Conservation (phyloP, 805 yeast species). For the Scheffersomyces lignosus region DNA sequence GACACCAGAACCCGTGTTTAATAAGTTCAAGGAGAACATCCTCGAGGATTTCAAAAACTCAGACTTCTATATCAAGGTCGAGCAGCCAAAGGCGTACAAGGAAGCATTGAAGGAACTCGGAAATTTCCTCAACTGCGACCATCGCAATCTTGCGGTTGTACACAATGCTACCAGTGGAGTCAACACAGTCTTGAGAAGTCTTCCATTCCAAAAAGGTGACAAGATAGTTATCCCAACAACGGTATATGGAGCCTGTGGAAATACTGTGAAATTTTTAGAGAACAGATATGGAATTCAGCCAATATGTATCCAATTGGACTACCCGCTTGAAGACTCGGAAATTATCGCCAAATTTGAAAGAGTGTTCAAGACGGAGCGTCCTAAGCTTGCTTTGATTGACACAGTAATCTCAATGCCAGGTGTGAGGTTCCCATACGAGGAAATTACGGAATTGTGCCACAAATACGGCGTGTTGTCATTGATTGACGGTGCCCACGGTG, state of each 20-base stretch:
- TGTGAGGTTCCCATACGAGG: constrained; percentile 54
- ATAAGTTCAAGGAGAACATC: constrained; percentile 29
- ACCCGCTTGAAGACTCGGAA: constrained; percentile 16
- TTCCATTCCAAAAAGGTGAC: constrained; percentile 53
- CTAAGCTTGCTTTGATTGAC: constrained; percentile 53
- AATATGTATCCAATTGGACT: constrained; percentile 13
- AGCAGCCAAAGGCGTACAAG: constrained; percentile 26
- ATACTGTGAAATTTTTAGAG: constrained; percentile 46
- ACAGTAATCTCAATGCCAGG: constrained; percentile 68
- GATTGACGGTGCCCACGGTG: constrained; percentile 73
- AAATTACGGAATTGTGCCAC: constrained; percentile 45
- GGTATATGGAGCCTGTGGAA: constrained; percentile 54
- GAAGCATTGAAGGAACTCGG: constrained; percentile 39
- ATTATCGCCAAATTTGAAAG: constrained; percentile 22
- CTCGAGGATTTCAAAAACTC: constrained; percentile 38
- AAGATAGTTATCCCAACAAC: constrained; percentile 49
- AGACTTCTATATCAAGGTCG: constrained; percentile 41
- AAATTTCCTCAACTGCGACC: constrained; percentile 45
- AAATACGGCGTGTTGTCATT: constrained; percentile 50
- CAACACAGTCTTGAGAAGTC: constrained; percentile 56
- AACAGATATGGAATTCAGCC: constrained; percentile 27
- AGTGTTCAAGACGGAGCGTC: constrained; percentile 18
- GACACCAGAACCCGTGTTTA: constrained; percentile 49
- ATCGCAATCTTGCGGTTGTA: constrained; percentile 50
- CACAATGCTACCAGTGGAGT: constrained; percentile 62